Evolutionary conservation across 192 early-diverging fungal genomes (phyloP).

Genomic region (Backusella morwellensis): DNA sequence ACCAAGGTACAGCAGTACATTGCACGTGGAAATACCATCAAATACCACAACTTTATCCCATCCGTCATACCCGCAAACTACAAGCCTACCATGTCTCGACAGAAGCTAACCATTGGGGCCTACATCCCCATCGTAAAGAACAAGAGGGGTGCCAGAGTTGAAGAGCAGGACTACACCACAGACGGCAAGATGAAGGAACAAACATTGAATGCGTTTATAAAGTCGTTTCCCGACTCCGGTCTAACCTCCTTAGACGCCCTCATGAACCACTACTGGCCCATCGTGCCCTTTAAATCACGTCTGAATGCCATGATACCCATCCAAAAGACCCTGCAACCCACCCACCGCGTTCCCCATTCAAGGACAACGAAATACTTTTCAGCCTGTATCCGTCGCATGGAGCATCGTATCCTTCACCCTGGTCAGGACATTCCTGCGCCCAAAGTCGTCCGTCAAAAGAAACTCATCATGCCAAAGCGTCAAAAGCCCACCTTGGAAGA

Average conservation of each 20-base stretch:
- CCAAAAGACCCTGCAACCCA: neutral
- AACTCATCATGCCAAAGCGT: neutral
- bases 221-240: neutral
- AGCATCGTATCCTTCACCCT: conserved; percentile 16
- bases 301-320: neutral
- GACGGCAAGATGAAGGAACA: conserved; percentile 25
- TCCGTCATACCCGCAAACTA: conserved; percentile 50
- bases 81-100: conserved; percentile 45
- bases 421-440: neutral
- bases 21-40: conserved; percentile 43
- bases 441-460: neutral
- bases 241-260: neutral
- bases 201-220: neutral
- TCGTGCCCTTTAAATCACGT: neutral
- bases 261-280: conserved; percentile 13
- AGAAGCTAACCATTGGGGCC: conserved; percentile 47
- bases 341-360: neutral
- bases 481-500: neutral
- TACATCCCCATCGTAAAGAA: conserved; percentile 34
- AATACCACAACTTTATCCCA: conserved; percentile 40
- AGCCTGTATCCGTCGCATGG: neutral
- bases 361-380: conserved; percentile 7
- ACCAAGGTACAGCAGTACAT: conserved; percentile 65
- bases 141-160: conserved; percentile 22
- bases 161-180: conserved; percentile 17